These are phyloP conservation scores for Lepiota brunneoincarnata DNA, from an alignment of 768 basidiomycete species.

Conservation along the genomic window DNA sequence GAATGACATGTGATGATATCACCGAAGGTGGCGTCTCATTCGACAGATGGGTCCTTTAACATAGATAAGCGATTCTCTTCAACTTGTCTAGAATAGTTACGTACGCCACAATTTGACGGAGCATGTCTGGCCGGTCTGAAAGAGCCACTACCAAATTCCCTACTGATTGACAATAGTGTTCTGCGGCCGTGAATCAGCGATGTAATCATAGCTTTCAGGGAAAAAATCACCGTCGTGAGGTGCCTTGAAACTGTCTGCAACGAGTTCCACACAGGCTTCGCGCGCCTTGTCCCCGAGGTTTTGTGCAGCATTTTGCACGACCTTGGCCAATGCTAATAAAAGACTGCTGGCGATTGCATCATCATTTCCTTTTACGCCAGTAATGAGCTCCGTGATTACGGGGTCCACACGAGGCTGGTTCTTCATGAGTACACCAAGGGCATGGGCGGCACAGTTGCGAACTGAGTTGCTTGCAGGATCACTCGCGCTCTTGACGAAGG, in stretches of 20 bases:
- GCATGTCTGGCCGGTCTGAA: constrained; percentile 56
- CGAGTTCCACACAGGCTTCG: constrained; percentile 71
- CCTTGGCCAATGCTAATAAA: constrained; percentile 71
- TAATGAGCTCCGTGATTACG: constrained; percentile 84
- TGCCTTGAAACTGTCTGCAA: constrained; percentile 77
- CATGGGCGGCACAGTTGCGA: constrained; percentile 77
- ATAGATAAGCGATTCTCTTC: constrained; percentile 9
- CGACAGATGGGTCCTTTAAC: constrained; percentile 55
- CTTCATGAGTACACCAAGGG: constrained; percentile 87
- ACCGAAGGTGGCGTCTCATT: constrained; percentile 67
- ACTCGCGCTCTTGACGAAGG: constrained; percentile 90
- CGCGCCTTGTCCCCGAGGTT: constrained; percentile 78
- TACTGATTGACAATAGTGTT: constrained; percentile 65
- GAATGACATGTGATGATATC: constrained; percentile 57
- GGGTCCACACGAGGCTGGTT: constrained; percentile 91
- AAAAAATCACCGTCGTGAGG: constrained; percentile 54
- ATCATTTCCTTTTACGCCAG: constrained; percentile 54
- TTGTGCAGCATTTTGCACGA: constrained; percentile 63
- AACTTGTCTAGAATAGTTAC: constrained; percentile 22
- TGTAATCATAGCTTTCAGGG: neutral
- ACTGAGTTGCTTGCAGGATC: constrained; percentile 79
- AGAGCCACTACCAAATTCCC: constrained; percentile 64
- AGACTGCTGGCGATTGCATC: constrained; percentile 76
- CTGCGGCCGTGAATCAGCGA: constrained; percentile 31
- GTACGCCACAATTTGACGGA: constrained; percentile 68